Conservation (phyloP, 1,284 basidiomycete genomes). For the Megacollybia platyphylla region DNA sequence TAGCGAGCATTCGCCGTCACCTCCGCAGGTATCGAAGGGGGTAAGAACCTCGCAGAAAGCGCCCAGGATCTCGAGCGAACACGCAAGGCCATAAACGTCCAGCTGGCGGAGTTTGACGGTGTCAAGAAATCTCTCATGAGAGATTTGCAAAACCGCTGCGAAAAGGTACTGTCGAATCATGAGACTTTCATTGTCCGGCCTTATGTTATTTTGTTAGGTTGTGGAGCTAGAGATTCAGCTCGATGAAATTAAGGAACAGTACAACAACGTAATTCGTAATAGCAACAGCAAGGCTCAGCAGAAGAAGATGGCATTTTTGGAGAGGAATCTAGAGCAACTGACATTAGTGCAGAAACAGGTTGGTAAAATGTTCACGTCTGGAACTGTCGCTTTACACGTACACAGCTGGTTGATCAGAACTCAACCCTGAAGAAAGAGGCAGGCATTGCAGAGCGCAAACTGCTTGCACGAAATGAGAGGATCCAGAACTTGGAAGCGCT, state of each 20-base stretch:
- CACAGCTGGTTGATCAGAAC: slow-evolving; percentile 96
- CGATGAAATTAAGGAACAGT: slow-evolving; percentile 98
- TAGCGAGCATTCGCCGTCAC: slow-evolving; percentile 95
- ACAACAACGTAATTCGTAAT: slow-evolving; percentile 95
- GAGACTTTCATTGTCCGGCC: not conserved
- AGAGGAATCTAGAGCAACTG: slow-evolving; percentile 93
- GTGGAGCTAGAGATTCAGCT: slow-evolving; percentile 98
- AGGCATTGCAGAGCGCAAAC: slow-evolving; percentile 91
- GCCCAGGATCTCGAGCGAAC: slow-evolving; percentile 96
- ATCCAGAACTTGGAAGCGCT: slow-evolving; percentile 92
- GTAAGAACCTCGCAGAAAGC: slow-evolving; percentile 91
- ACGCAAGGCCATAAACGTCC: slow-evolving; percentile 92
- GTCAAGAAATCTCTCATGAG: slow-evolving; percentile 99
- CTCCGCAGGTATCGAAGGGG: slow-evolving; percentile 91
- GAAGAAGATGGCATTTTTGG: slow-evolving; percentile 98
- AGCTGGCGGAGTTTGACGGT: slow-evolving; percentile 95
- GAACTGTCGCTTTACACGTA: slow-evolving; percentile 6
- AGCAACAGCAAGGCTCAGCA: slow-evolving; percentile 98
- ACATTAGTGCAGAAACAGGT: slow-evolving; percentile 96
- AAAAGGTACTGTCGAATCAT: slow-evolving; percentile 60
- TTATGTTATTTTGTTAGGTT: slow-evolving; percentile 42
- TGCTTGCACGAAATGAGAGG: slow-evolving; percentile 92
- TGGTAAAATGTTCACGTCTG: slow-evolving; percentile 9
- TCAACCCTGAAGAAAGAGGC: slow-evolving; percentile 96
- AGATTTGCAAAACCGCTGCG: slow-evolving; percentile 97